Conservation (phyloP, 305 asterid genomes). For the Fraxinus baroniana region DNA sequence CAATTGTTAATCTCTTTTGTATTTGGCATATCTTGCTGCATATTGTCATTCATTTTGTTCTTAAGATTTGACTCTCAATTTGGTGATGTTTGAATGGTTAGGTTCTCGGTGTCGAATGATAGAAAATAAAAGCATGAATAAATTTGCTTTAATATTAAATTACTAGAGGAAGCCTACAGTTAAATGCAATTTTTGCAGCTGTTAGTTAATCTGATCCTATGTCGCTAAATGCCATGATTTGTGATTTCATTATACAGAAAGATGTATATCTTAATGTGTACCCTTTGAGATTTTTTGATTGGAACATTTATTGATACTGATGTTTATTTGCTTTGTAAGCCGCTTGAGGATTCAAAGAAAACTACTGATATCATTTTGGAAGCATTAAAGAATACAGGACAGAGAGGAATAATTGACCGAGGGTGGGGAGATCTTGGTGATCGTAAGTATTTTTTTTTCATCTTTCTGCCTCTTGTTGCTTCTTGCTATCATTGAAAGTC, state of each 20-base stretch:
- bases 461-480: neutral
- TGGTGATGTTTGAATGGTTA: neutral
- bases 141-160: neutral
- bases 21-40: neutral
- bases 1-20: neutral
- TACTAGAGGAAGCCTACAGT: neutral
- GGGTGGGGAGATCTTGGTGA: constrained; percentile 99
- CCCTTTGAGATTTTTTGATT: neutral
- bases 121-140: neutral
- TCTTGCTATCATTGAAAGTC: neutral
- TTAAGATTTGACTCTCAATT: neutral
- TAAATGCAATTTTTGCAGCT: neutral
- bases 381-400: constrained; percentile 75
- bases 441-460: constrained; percentile 42
- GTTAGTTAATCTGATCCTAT: neutral
- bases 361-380: constrained; percentile 74
- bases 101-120: neutral
- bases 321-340: constrained; percentile 44
- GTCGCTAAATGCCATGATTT: neutral
- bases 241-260: neutral
- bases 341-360: constrained; percentile 79
- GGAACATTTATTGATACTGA: neutral
- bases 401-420: constrained; percentile 91
- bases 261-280: neutral
- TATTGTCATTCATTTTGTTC: neutral